Evolutionary conservation across 345 rosid species (phyloP), one percentile per base, ranked within the genome.

Genomic region (Mercurialis annua): DNA sequence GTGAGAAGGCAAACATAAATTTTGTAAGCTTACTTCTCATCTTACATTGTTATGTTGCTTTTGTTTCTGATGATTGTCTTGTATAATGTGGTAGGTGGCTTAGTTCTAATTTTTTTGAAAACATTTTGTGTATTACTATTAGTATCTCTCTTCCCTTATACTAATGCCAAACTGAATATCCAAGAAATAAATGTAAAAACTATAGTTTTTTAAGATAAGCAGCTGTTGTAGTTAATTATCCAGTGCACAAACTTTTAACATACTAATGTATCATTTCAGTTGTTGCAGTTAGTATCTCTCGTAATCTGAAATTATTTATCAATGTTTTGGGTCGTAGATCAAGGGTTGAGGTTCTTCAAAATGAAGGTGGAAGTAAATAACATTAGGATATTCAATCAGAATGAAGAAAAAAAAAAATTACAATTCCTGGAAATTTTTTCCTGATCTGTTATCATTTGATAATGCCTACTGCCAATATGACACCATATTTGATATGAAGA

Each of bases 11-110:
- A 51, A 59, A 81, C 64, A 55, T 78, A 65, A 84, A 71, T 73
- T 71, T 44, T 78, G 98, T 92, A 81, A 64, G 75, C 64, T 72
- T 48, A 16, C 71, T 55, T 59, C 33, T 49, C 48, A 64, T 23
- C 24, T 66, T 27, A 16, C 60, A 21, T 24, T 71, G 48, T 59
- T 59, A 42, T 63, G 27, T 40, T 71, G 64, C 53, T 52, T 52
- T 62, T 44, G 15, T 52, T 27, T 5, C 10, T 62, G 52, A 38
- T 36, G 26, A 59, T 59, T 40, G 27, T 23, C 29, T 40, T 18
- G 0, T 0, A 59, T 50, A 60, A 21, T 60, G n/a, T 21, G 33
- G 6, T 17, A 26, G 31, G 27, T 60, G 18, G 64, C 3, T 0
- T 17, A 18, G 6, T n/a, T 4, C 53, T 48, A 6, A 48, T 10